Base-by-base conservation (phyloP, 2,329 filamentous ascomycete genomes). In the Teratosphaeria pseudoeucalypti region DNA sequence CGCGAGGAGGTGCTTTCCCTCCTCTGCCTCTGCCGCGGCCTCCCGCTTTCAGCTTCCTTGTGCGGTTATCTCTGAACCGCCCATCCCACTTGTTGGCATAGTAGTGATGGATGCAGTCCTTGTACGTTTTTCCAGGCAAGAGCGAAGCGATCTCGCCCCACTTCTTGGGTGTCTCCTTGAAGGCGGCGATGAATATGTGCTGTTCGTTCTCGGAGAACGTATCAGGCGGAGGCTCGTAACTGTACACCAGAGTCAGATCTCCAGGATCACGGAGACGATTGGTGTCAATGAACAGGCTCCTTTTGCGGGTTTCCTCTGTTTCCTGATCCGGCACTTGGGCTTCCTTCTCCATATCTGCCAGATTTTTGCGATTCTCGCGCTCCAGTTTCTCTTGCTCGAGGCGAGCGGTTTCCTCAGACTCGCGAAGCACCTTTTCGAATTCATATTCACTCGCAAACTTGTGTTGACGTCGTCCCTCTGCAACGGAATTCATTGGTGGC, bases 21-120 rank as follows among this genome's bases (percentile, higher is more conserved):
- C 84, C 74, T 80, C 68, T 59, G 19, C 66, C 65, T 47, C 67
- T 34, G 39, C 55, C 55, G 57, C 68, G 61, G 12, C 66, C 63
- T 58, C 71, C 60, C 63, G 69, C 58, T 66, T 75, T 68, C 56
- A 72, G 65, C 64, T 70, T 73, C 60, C 70, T 84, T 72, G 83
- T 86, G 34, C 87, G 79, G 73, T 88, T 89, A 69, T 89, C 87
- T 71, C 92, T 90, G 62, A 92, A 85, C 63, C 89, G 86, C 52
- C 85, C 82, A 54, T 85, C 81, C 75, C 87, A 87, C 75, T 85
- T 94, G 70, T 87, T 89, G 63, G 89, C 80, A 72, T 94, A 94
- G 74, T 94, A 94, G 72, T 92, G 90, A 70, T 90, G 87, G 66
- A 94, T 94, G 72, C 87, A 90, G 54, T 88, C 83, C 64, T 87